A percentile compares a stretch with the other conserved stretches of the same genome.
Conservation (phyloP, 2,329 filamentous ascomycete genomes). For the Didymella lethalis region DNA sequence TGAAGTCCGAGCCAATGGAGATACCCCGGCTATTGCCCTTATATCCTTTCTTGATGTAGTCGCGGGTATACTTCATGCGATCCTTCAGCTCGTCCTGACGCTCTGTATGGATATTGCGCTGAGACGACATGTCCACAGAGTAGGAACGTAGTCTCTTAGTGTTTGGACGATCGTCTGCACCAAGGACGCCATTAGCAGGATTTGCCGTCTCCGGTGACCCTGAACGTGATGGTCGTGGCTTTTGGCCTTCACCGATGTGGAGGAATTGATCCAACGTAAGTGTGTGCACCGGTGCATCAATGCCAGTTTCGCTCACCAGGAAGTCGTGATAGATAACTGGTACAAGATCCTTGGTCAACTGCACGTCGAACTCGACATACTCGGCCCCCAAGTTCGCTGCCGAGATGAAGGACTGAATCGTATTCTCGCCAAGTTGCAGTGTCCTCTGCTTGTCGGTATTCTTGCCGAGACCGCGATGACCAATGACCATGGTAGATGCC, state of each 20-base stretch:
- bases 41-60: constrained; percentile 93
- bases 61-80: constrained; percentile 95
- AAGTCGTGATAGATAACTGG: constrained; percentile 99
- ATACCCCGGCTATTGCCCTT: constrained; percentile 94
- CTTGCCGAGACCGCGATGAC: constrained; percentile 80
- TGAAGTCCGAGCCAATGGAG: constrained; percentile 95
- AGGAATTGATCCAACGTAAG: constrained; percentile 95
- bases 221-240: constrained; percentile 57
- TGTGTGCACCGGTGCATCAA: constrained; percentile 95
- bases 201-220: constrained; percentile 52
- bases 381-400: constrained; percentile 88
- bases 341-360: constrained; percentile 97
- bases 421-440: constrained; percentile 95
- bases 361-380: constrained; percentile 83
- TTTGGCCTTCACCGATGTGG: constrained; percentile 73
- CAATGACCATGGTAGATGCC: constrained; percentile 83
- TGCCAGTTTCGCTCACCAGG: constrained; percentile 94
- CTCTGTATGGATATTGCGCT: constrained; percentile 52
- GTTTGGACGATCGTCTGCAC: constrained; percentile 29
- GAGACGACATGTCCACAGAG: constrained; percentile 63
- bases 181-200: constrained; percentile 19
- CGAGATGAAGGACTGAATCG: constrained; percentile 92
- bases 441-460: constrained; percentile 85
- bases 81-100: constrained; percentile 69
- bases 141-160: constrained; percentile 61